Conservation (phyloP, 2,329 filamentous ascomycete genomes). For the Penicillium sp. region DNA sequence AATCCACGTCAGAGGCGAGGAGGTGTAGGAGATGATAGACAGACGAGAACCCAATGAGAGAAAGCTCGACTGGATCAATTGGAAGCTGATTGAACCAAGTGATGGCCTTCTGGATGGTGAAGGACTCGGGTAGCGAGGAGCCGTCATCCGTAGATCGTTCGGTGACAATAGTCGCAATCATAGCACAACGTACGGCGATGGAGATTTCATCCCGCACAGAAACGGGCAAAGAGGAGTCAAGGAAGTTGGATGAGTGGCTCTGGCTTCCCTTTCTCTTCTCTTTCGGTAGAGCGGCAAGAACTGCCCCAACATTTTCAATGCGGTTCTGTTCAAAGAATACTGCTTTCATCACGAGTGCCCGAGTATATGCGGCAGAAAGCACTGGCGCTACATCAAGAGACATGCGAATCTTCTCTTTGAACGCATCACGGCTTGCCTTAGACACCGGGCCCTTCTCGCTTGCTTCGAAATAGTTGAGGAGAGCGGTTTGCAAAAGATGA, state of each 20-base stretch:
- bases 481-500: constrained; percentile 65
- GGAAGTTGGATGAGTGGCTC: constrained; percentile 43
- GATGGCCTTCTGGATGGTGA: constrained; percentile 42
- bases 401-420: constrained; percentile 59
- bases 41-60: constrained; percentile 41
- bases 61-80: constrained; percentile 44
- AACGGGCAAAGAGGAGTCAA: constrained; percentile 53
- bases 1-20: constrained; percentile 41
- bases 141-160: constrained; percentile 33
- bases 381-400: constrained; percentile 73
- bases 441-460: constrained; percentile 48
- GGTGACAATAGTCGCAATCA: constrained; percentile 54
- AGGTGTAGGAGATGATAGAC: constrained; percentile 43
- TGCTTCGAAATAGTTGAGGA: constrained; percentile 61
- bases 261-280: constrained; percentile 30
- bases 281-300: constrained; percentile 53
- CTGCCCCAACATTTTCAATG: constrained; percentile 50
- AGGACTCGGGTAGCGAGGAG: constrained; percentile 33
- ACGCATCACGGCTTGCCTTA: constrained; percentile 40
- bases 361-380: constrained; percentile 66
- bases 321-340: constrained; percentile 56
- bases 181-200: constrained; percentile 58
- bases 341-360: constrained; percentile 58
- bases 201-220: constrained; percentile 53
- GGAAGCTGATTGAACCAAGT: constrained; percentile 43